phyloP scores from a whole-genome alignment of 176 grass and related monocot genomes.

The Rhynchospora breviuscula region DNA sequence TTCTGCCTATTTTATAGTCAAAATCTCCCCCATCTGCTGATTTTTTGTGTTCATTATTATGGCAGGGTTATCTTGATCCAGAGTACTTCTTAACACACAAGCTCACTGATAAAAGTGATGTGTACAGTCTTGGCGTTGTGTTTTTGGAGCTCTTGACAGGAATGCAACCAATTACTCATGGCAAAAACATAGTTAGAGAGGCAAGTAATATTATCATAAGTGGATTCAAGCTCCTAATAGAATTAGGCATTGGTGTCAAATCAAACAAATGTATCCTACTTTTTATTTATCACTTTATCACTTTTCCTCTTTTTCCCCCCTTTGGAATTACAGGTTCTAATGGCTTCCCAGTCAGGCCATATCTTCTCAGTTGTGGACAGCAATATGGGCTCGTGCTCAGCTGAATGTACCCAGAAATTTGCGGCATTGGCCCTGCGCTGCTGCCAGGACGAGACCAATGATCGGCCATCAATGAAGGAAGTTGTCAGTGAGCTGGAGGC shows the following conservation, averaged over 20 bases:
- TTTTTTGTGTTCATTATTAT: slow-evolving; percentile 16
- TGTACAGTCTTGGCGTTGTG: slow-evolving; percentile 85
- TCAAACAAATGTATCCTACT: slow-evolving; percentile 8
- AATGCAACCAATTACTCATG: slow-evolving; percentile 77
- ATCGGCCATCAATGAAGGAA: slow-evolving; percentile 72
- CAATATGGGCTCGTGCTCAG: slow-evolving; percentile 50
- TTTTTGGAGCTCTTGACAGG: slow-evolving; percentile 82
- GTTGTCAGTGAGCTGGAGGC: slow-evolving; percentile 70
- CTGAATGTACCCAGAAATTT: slow-evolving; percentile 60
- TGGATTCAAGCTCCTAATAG: not conserved
- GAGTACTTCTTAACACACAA: slow-evolving; percentile 92
- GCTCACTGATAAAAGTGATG: slow-evolving; percentile 90
- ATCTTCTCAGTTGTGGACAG: slow-evolving; percentile 50
- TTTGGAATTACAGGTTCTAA: slow-evolving; percentile 46
- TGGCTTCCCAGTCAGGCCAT: slow-evolving; percentile 48
- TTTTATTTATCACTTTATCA: not conserved
- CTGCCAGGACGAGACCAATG: slow-evolving; percentile 58
- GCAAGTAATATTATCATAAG: slow-evolving; percentile 30
- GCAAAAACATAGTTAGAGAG: slow-evolving; percentile 98
- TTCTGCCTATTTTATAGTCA: not conserved
- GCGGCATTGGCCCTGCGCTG: slow-evolving; percentile 51
- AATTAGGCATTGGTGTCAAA: not conserved
- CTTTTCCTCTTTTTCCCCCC: not conserved
- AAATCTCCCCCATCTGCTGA: not conserved
- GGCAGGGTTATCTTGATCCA: slow-evolving; percentile 93